Conservation (phyloP, 78 protist genomes). For the Speleostelium caveatum region DNA sequence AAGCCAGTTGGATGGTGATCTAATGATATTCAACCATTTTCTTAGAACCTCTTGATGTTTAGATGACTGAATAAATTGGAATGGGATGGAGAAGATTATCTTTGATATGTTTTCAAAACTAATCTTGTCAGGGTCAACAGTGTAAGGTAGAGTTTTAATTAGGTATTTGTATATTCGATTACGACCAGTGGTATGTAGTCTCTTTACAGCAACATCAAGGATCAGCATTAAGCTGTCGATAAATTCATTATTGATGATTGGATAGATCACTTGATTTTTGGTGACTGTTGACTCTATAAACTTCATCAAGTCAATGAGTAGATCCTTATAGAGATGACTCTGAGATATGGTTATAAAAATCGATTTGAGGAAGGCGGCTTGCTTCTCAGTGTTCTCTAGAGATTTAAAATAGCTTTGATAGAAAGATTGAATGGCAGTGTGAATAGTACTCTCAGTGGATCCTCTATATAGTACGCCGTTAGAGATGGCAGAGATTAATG, state of each 20-base stretch:
- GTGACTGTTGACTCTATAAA: not conserved
- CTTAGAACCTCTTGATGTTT: not conserved
- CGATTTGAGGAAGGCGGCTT: not conserved
- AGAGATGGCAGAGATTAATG: slow-evolving; percentile 6
- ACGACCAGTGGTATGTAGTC: slow-evolving; percentile 9
- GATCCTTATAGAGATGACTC: not conserved
- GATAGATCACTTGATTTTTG: not conserved
- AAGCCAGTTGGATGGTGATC: not conserved
- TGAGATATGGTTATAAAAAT: not conserved
- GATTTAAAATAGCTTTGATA: slow-evolving; percentile 14
- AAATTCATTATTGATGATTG: not conserved
- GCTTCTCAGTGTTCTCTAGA: not conserved
- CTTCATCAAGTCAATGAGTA: not conserved
- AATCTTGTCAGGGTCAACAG: not conserved
- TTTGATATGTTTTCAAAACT: slow-evolving; percentile 12
- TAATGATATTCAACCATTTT: slow-evolving; percentile 27
- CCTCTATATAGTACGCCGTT: slow-evolving; percentile 35
- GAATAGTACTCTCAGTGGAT: slow-evolving; percentile 23
- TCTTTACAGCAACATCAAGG: slow-evolving; percentile 14
- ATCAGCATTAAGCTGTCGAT: not conserved
- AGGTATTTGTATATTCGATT: slow-evolving; percentile 12
- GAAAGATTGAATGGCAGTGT: not conserved
- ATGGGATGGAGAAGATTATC: slow-evolving; percentile 23
- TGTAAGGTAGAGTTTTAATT: slow-evolving; percentile 7
- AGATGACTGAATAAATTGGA: slow-evolving; percentile 2